These are phyloP conservation scores for Lecanoromycetidae sp. DNA, from an alignment of 2,329 filamentous ascomycete species.

Conservation along the genomic window DNA sequence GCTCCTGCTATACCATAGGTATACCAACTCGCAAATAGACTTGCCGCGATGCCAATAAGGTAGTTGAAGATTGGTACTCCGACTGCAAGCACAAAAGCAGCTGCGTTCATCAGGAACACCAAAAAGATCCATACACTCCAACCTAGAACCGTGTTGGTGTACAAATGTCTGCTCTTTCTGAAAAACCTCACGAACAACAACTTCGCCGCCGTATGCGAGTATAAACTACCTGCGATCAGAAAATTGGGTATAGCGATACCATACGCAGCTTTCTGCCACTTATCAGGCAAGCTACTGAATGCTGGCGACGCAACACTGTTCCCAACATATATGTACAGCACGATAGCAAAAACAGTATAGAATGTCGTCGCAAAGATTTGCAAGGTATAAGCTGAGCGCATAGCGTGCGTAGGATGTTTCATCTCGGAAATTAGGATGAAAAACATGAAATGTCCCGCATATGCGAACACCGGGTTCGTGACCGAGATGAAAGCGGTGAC, in stretches of 20 bases:
- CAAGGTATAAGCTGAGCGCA: conserved; percentile 40
- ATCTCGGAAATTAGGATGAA: conserved; percentile 44
- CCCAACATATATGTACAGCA: conserved; percentile 42
- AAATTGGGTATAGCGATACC: conserved; percentile 34
- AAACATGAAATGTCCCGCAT: conserved; percentile 41
- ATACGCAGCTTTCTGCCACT: conserved; percentile 40
- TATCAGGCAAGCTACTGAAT: conserved; percentile 34
- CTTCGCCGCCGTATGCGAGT: conserved; percentile 41
- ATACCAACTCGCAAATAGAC: conserved; percentile 43
- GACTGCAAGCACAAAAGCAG: conserved; percentile 33
- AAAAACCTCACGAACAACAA: conserved; percentile 41
- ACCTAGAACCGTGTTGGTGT: conserved; percentile 36
- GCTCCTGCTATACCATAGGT: conserved; percentile 42
- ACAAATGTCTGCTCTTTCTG: conserved; percentile 34
- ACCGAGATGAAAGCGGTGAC: conserved; percentile 36
- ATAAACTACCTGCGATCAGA: conserved; percentile 38
- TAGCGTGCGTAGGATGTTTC: conserved; percentile 38
- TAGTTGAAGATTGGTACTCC: conserved; percentile 45
- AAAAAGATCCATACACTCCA: conserved; percentile 39
- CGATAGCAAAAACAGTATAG: conserved; percentile 40
- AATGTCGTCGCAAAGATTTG: conserved; percentile 40
- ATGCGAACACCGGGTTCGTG: conserved; percentile 43
- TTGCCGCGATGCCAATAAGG: conserved; percentile 39
- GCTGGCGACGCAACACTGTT: conserved; percentile 35
- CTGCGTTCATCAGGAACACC: conserved; percentile 35